A percentile compares a stretch with the other conserved stretches of the same genome.
These are phyloP conservation scores for Pseudogymnoascus sp. DNA, from an alignment of 2,329 filamentous ascomycete species.

Conservation along the genomic window DNA sequence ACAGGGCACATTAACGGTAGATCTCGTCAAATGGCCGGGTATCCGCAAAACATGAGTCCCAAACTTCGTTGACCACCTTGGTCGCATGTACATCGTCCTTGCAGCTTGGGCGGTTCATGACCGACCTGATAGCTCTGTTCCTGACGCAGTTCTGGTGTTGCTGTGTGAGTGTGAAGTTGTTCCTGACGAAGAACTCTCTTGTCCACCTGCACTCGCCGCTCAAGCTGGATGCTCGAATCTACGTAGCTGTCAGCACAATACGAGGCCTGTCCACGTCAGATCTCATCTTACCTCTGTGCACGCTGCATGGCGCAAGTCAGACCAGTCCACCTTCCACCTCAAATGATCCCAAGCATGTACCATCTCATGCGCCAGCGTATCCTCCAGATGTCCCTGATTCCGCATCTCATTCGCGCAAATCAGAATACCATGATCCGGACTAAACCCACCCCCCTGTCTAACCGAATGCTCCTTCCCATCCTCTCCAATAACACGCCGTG, in stretches of 20 bases:
- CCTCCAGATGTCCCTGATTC: constrained; percentile 74
- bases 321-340: constrained; percentile 81
- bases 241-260: constrained; percentile 18
- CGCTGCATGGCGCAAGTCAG: constrained; percentile 77
- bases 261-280: not conserved
- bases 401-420: constrained; percentile 88
- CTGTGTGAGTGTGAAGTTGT: constrained; percentile 81
- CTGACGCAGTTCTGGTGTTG: constrained; percentile 93
- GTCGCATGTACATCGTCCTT: constrained; percentile 79
- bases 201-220: constrained; percentile 91
- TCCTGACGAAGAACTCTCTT: constrained; percentile 74
- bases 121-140: constrained; percentile 67
- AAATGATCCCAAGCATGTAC: constrained; percentile 93
- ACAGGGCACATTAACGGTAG: constrained; percentile 54
- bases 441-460: constrained; percentile 70
- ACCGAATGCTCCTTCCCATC: constrained; percentile 41
- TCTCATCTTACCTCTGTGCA: constrained; percentile 69
- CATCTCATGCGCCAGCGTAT: constrained; percentile 95
- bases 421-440: constrained; percentile 76
- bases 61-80: constrained; percentile 92
- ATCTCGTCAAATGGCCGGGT: constrained; percentile 96
- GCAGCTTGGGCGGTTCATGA: constrained; percentile 69
- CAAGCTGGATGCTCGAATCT: constrained; percentile 89
- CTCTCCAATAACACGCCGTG: constrained; percentile 35
- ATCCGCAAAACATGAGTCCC: constrained; percentile 93